A percentile compares a stretch with the other conserved stretches of the same genome.
Evolutionary conservation across 169 alveolate species (phyloP).

Genomic region (Cryptosporidium meleagridis): DNA sequence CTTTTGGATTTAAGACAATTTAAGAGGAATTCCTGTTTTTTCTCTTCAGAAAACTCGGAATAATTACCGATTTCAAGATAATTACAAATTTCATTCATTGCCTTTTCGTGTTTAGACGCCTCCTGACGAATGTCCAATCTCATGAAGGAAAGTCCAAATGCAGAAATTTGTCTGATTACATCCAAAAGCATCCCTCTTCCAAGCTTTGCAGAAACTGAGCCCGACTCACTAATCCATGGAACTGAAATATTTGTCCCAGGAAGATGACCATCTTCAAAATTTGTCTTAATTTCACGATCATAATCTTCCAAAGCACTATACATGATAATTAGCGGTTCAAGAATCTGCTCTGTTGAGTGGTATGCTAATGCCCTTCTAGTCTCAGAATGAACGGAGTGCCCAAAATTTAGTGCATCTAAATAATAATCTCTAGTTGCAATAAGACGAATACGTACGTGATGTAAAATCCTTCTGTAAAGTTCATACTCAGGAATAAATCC

Average conservation of each 20-base stretch:
- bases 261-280: slow-evolving; percentile 46
- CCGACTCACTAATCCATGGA: slow-evolving; percentile 27
- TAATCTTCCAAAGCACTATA: slow-evolving; percentile 80
- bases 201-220: slow-evolving; percentile 51
- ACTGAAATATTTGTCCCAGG: slow-evolving; percentile 28
- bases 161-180: slow-evolving; percentile 80
- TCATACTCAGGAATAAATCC: slow-evolving; percentile 69
- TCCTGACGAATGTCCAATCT: slow-evolving; percentile 87
- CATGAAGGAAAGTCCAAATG: slow-evolving; percentile 83
- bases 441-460: slow-evolving; percentile 37
- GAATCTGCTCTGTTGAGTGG: slow-evolving; percentile 78
- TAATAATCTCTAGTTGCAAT: slow-evolving; percentile 64
- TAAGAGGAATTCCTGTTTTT: slow-evolving; percentile 77
- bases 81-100: slow-evolving; percentile 80
- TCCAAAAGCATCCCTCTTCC: slow-evolving; percentile 78
- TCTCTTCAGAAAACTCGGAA: slow-evolving; percentile 79
- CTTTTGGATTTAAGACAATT: slow-evolving; percentile 78
- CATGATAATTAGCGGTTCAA: slow-evolving; percentile 80
- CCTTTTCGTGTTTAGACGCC: slow-evolving; percentile 81
- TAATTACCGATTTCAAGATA: slow-evolving; percentile 79
- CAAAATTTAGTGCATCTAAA: slow-evolving; percentile 60
- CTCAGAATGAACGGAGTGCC: slow-evolving; percentile 63
- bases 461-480: slow-evolving; percentile 35
- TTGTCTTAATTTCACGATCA: slow-evolving; percentile 79
- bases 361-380: slow-evolving; percentile 68